phyloP scores from a whole-genome alignment of 306 rosid species.

The Castanopsis chinensis region DNA sequence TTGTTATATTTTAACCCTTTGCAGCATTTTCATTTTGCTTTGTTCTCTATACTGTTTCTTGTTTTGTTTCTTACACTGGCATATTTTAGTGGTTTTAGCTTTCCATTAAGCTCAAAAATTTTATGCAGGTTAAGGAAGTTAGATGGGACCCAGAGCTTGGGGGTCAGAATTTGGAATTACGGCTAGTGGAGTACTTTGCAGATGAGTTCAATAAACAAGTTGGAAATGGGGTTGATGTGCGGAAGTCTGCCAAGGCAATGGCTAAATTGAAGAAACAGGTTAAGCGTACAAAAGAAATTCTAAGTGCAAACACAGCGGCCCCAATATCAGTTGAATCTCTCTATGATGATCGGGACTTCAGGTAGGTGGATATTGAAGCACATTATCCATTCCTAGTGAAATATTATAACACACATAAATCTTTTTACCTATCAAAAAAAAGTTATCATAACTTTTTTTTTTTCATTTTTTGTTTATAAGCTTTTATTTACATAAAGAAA shows the following conservation, averaged over 20 bases:
- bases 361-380: constrained; percentile 44
- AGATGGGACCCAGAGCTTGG: constrained; percentile 92
- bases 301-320: constrained; percentile 90
- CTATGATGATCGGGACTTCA: constrained; percentile 79
- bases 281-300: constrained; percentile 93
- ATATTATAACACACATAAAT: too few species aligned
- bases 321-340: constrained; percentile 98
- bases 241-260: constrained; percentile 88
- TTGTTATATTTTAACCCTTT: too few species aligned
- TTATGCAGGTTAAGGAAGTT: constrained; percentile 89
- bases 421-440: too few species aligned
- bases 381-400: not conserved
- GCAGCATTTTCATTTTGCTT: not conserved
- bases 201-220: constrained; percentile 84
- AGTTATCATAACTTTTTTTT: not conserved
- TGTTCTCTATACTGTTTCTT: not conserved
- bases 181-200: constrained; percentile 88
- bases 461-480: not conserved
- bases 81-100: constrained; percentile 8
- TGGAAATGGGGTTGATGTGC: constrained; percentile 83
- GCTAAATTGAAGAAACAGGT: constrained; percentile 98
- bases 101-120: constrained; percentile 9
- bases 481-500: not conserved
- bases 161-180: constrained; percentile 84
- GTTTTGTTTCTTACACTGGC: not conserved